These are phyloP conservation scores for Cladobotryum protrusum DNA, from an alignment of 2,329 filamentous ascomycete species.

Conservation along the genomic window DNA sequence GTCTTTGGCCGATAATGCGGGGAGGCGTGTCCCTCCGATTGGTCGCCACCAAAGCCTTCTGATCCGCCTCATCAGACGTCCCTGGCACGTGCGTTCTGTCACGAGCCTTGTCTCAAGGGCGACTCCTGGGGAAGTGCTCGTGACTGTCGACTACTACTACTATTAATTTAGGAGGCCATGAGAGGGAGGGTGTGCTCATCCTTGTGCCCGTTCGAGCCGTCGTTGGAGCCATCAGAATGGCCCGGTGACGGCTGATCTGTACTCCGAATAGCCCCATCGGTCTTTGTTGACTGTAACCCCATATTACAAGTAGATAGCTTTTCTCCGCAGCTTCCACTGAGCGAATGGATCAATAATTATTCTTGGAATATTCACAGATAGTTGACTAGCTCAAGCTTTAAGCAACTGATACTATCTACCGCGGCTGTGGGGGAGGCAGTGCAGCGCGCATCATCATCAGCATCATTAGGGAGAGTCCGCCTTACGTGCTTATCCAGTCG, in stretches of 20 bases:
- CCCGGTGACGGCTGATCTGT: not conserved
- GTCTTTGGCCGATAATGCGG: constrained; percentile 11
- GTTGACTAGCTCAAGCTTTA: too few relatives aligned
- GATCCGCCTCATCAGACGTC: constrained; percentile 8
- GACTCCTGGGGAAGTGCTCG: constrained; percentile 6
- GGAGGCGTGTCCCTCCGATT: constrained; percentile 9
- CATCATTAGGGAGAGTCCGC: not conserved
- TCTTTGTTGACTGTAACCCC: not conserved
- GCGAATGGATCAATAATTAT: too few relatives aligned
- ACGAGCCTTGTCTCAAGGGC: constrained; percentile 7
- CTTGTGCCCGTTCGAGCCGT: too few relatives aligned
- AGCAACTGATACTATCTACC: not conserved
- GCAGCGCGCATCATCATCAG: not conserved
- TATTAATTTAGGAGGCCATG: too few relatives aligned
- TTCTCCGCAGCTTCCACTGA: too few relatives aligned
- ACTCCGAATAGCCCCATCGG: not conserved
- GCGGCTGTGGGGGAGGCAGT: not conserved
- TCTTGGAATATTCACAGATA: too few relatives aligned
- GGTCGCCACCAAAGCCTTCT: constrained; percentile 4
- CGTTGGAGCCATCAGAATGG: not conserved
- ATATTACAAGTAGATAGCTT: too few relatives aligned
- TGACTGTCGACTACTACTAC: not conserved
- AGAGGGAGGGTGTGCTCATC: too few relatives aligned
- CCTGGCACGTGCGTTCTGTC: constrained; percentile 12
- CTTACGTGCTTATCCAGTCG: constrained; percentile 9